phyloP scores from a whole-genome alignment of 1,284 basidiomycete genomes.

The Malassezia obtusa region DNA sequence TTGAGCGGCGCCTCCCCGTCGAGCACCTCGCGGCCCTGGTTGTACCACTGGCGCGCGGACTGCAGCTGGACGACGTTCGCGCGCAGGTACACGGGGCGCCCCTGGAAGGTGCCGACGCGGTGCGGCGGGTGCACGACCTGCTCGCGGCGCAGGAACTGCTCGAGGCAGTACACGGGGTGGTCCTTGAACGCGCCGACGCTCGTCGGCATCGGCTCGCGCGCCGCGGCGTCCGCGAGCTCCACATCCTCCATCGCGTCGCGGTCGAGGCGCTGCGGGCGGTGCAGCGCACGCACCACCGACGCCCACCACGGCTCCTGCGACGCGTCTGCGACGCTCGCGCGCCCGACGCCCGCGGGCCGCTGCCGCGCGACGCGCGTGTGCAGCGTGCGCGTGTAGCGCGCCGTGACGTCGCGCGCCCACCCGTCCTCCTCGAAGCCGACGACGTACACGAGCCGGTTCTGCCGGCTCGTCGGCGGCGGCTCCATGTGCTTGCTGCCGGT shows the following conservation, averaged over 20 bases:
- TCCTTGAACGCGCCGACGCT: slow-evolving; percentile 87
- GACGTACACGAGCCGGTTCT: slow-evolving; percentile 87
- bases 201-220: slow-evolving; percentile 87
- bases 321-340: background rate
- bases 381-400: slow-evolving; percentile 64
- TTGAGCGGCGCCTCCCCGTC: slow-evolving; percentile 76
- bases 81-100: slow-evolving; percentile 83
- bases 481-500: slow-evolving; percentile 57
- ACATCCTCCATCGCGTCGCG: slow-evolving; percentile 88
- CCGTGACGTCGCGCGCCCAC: slow-evolving; percentile 54
- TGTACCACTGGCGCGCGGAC: slow-evolving; percentile 89
- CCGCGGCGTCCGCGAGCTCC: slow-evolving; percentile 69
- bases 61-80: slow-evolving; percentile 72
- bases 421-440: slow-evolving; percentile 79
- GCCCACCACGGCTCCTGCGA: slow-evolving; percentile 67
- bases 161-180: slow-evolving; percentile 83
- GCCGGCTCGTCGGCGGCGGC: slow-evolving; percentile 56
- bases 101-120: slow-evolving; percentile 81
- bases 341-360: slow-evolving; percentile 55
- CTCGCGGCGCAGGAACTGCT: slow-evolving; percentile 75
- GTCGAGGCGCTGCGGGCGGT: slow-evolving; percentile 53
- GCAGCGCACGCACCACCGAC: slow-evolving; percentile 31
- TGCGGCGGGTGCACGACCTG: slow-evolving; percentile 70
- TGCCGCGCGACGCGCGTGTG: slow-evolving; percentile 71
- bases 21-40: slow-evolving; percentile 66